Evolutionary conservation across 2,329 filamentous ascomycete genomes (phyloP), one percentile per base, ranked within the genome.

Genomic region (Botrytis cinerea): DNA sequence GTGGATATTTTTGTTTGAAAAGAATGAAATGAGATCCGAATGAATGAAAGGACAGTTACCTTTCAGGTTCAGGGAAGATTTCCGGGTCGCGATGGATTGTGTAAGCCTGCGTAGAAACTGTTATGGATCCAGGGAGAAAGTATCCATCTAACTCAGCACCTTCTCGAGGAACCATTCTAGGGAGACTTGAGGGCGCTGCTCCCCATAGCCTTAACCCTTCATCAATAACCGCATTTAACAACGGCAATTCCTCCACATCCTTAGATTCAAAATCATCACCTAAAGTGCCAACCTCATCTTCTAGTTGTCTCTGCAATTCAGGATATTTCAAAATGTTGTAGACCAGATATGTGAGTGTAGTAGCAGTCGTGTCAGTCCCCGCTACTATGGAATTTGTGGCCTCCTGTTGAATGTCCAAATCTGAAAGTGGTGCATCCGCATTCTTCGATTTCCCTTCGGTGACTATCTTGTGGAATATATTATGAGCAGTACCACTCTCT

Each of bases 51-150:
- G 6, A 10, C 9, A 8, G 1, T 4, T 67, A 72, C 70, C 46
- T 72, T 22, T 72, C 70, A 25, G 83, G 82, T 5, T 83, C 77
- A 1, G 76, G 66, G 67, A 83, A 85, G 5, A 83, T 78, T 1
- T 66, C 66, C 0, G 78, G 75, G 71, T 83, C 79, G 8, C 82
- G 81, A 73, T 85, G 84, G 28, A 84, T 75, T 28, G 81, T 83
- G 68, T 81, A 84, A 35, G 80, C 74, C 76, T 83, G 82, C 0
- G 82, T 82, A 1, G 79, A 77, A 0, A 84, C 79, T 0, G 76
- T 81, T 0, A 76, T 77, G 0, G 80, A 81, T 8, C 76, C 80
- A 0, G 82, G 82, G 9, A 85, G 43, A n/a, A 74, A 77, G 54
- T 80, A 78, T 6, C 80, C 81, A 16, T 74, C 77, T 14, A 84